Percentiles rank a stretch among this genome's conserved stretches.
Conservation (phyloP, 257 asterid species). For the Agastache rugosa region DNA sequence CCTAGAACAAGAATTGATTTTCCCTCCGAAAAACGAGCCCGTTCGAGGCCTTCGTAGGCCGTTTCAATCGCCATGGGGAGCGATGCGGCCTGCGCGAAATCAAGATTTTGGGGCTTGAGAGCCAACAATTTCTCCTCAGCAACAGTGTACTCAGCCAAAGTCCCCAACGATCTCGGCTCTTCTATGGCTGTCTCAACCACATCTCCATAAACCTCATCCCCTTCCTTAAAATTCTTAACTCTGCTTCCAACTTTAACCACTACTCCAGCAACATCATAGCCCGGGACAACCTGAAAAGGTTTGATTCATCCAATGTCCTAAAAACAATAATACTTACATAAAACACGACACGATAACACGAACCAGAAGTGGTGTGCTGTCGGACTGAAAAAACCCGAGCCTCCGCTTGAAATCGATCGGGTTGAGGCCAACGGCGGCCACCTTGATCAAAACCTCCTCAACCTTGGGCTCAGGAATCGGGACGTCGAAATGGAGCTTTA, state of each 20-base stretch:
- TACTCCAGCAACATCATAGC: slow-evolving; percentile 85
- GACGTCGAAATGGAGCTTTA: slow-evolving; percentile 57
- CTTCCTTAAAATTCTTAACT: slow-evolving; percentile 75
- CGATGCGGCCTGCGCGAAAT: slow-evolving; percentile 72
- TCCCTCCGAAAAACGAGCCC: slow-evolving; percentile 65
- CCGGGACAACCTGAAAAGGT: slow-evolving; percentile 62
- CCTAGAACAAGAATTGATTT: slow-evolving; percentile 85
- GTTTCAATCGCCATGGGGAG: slow-evolving; percentile 86
- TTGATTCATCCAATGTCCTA: neutral
- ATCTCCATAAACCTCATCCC: slow-evolving; percentile 87
- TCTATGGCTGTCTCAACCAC: slow-evolving; percentile 73
- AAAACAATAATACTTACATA: neutral
- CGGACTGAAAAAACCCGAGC: slow-evolving; percentile 61
- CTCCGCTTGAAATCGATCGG: slow-evolving; percentile 85
- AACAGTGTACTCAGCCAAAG: slow-evolving; percentile 79
- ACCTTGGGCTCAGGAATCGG: slow-evolving; percentile 61
- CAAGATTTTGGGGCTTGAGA: slow-evolving; percentile 70
- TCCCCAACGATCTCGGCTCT: slow-evolving; percentile 72
- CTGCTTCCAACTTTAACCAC: slow-evolving; percentile 82
- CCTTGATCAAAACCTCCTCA: slow-evolving; percentile 80
- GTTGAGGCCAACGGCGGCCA: slow-evolving; percentile 78
- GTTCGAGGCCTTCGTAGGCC: slow-evolving; percentile 76
- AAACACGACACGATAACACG: neutral
- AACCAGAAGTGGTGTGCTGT: slow-evolving; percentile 77
- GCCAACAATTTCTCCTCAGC: slow-evolving; percentile 81